phyloP scores from a whole-genome alignment of 225 moss, liverwort and hornwort species.

The Pseudoscleropodium purum region DNA sequence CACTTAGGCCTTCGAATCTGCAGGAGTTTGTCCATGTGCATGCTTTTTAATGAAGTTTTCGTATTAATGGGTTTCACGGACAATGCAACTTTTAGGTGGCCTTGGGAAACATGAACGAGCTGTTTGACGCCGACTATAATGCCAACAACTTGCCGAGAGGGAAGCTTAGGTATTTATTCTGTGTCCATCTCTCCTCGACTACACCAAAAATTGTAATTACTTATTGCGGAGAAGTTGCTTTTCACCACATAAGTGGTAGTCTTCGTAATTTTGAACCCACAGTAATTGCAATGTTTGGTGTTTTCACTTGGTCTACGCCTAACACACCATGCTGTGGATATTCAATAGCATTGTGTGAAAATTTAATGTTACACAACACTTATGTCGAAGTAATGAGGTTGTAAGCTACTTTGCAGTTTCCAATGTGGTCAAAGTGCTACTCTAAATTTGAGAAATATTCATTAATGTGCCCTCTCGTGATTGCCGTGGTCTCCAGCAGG shows the following conservation, averaged over 20 bases:
- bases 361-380: background rate
- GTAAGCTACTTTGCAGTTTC: background rate
- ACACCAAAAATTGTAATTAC: background rate
- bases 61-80: background rate
- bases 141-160: conserved; percentile 67
- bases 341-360: background rate
- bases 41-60: background rate
- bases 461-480: no score
- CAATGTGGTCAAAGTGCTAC: background rate
- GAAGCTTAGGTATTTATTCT: conserved; percentile 56
- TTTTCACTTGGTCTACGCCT: background rate
- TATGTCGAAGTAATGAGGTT: background rate
- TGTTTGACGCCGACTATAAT: conserved; percentile 10
- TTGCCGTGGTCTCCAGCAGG: background rate
- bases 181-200: background rate
- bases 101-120: conserved; percentile 68
- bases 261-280: background rate
- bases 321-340: background rate
- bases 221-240: background rate
- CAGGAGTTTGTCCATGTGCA: background rate
- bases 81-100: conserved; percentile 54
- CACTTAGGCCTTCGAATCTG: background rate
- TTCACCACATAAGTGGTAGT: background rate
- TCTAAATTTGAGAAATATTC: background rate
- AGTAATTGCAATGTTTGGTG: background rate